A percentile compares a stretch with the other conserved stretches of the same genome.
Conservation (phyloP, 1,284 basidiomycete species). For the Trichosporon sp. region DNA sequence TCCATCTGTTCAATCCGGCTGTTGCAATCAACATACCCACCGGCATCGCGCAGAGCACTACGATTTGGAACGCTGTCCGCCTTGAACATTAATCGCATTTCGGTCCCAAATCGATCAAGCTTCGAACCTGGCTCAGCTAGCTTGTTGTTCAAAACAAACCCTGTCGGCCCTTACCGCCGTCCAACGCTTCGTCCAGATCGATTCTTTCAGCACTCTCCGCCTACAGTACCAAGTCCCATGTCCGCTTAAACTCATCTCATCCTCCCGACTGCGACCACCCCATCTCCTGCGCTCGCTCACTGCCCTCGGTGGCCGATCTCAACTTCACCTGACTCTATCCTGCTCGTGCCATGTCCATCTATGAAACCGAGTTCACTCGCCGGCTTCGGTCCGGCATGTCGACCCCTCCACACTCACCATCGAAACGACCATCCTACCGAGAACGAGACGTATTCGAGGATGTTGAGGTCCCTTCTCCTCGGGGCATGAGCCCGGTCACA, state of each 20-base stretch:
- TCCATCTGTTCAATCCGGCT: not conserved
- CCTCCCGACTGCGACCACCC: not conserved
- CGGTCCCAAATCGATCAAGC: not conserved
- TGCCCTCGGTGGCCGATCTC: not conserved
- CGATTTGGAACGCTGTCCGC: not conserved
- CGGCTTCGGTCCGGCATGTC: conserved; percentile 27
- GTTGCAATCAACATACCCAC: not conserved
- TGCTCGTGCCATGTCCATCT: conserved; percentile 18
- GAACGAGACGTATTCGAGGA: conserved; percentile 38
- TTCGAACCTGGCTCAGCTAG: not conserved
- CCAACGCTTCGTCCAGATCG: not conserved
- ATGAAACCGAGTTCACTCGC: conserved; percentile 38
- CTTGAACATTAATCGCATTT: not conserved
- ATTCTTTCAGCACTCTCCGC: not conserved
- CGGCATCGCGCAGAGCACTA: not conserved
- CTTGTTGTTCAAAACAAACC: conserved; percentile 1
- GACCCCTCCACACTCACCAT: conserved; percentile 11
- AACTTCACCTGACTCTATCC: not conserved
- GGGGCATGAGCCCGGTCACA: conserved; percentile 21
- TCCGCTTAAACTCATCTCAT: not conserved
- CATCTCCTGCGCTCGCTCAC: not conserved
- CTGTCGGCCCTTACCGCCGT: not conserved
- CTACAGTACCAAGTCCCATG: not conserved
- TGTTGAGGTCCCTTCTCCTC: conserved; percentile 16
- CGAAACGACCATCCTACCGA: conserved; percentile 3